Conservation (phyloP, 148 eudicot genomes). For the Rhododendron griersonianum region DNA sequence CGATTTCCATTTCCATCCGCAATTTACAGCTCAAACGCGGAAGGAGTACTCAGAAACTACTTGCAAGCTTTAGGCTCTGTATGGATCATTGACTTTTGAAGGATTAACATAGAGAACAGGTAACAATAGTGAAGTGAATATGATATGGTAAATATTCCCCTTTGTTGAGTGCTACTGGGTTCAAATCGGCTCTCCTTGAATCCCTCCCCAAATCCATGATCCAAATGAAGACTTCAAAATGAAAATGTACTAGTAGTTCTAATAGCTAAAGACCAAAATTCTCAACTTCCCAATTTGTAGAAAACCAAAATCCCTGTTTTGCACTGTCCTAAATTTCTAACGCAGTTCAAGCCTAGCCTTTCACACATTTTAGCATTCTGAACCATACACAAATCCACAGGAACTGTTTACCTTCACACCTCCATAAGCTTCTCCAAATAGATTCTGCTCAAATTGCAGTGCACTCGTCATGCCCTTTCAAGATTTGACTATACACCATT, state of each 20-base stretch:
- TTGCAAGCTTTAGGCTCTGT: neutral
- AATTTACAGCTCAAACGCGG: neutral
- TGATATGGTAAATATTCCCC: neutral
- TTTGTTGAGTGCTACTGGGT: neutral
- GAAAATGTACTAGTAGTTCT: neutral
- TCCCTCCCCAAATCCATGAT: neutral
- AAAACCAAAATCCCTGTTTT: neutral
- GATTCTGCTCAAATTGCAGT: neutral
- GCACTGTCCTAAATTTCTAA: neutral
- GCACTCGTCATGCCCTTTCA: conserved; percentile 25
- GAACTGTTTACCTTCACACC: conserved; percentile 5
- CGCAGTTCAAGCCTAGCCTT: neutral
- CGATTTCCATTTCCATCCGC: neutral
- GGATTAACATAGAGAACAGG: neutral
- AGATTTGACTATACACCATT: conserved; percentile 28
- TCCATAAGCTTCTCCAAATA: neutral
- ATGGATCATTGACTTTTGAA: neutral
- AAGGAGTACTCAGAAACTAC: neutral
- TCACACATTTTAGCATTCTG: neutral
- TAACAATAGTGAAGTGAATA: neutral
- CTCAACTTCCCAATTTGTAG: neutral
- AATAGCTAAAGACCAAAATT: neutral
- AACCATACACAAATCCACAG: neutral
- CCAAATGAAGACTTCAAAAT: neutral
- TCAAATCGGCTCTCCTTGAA: neutral